phyloP scores from a whole-genome alignment of 805 yeast species.

The Cyberlindnera mrakii region DNA sequence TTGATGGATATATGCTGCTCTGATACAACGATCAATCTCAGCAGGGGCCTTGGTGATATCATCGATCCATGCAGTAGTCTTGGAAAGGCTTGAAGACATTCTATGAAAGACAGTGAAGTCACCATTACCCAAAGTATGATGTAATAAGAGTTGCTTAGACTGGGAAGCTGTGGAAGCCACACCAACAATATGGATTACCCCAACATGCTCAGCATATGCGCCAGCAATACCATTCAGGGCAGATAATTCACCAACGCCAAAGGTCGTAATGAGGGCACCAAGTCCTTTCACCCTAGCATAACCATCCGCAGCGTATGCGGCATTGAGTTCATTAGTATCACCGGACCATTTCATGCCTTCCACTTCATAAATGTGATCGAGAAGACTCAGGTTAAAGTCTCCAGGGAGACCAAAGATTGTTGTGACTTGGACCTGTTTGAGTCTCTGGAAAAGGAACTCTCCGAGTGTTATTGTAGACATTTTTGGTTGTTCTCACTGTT shows the following conservation, averaged over 20 bases:
- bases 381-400: slow-evolving; percentile 67
- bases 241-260: slow-evolving; percentile 83
- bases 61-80: slow-evolving; percentile 53
- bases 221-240: slow-evolving; percentile 85
- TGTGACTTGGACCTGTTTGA: slow-evolving; percentile 60
- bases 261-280: slow-evolving; percentile 69
- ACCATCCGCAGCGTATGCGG: slow-evolving; percentile 84
- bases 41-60: slow-evolving; percentile 58
- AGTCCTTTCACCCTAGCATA: slow-evolving; percentile 74
- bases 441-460: slow-evolving; percentile 67
- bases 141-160: slow-evolving; percentile 61
- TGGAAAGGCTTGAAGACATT: slow-evolving; percentile 67
- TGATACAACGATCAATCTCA: slow-evolving; percentile 65
- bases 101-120: slow-evolving; percentile 69
- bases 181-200: slow-evolving; percentile 76
- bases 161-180: slow-evolving; percentile 71
- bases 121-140: slow-evolving; percentile 78
- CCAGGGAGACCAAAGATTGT: slow-evolving; percentile 77
- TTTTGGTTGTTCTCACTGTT: neutral
- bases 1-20: slow-evolving; percentile 60
- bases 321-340: slow-evolving; percentile 63
- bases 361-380: slow-evolving; percentile 66
- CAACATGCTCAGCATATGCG: slow-evolving; percentile 82
- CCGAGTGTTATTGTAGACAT: slow-evolving; percentile 50
- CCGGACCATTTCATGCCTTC: slow-evolving; percentile 65